These are phyloP conservation scores for Pleoardoris graminearum DNA, from an alignment of 2,329 filamentous ascomycete genomes.

Conservation along the genomic window DNA sequence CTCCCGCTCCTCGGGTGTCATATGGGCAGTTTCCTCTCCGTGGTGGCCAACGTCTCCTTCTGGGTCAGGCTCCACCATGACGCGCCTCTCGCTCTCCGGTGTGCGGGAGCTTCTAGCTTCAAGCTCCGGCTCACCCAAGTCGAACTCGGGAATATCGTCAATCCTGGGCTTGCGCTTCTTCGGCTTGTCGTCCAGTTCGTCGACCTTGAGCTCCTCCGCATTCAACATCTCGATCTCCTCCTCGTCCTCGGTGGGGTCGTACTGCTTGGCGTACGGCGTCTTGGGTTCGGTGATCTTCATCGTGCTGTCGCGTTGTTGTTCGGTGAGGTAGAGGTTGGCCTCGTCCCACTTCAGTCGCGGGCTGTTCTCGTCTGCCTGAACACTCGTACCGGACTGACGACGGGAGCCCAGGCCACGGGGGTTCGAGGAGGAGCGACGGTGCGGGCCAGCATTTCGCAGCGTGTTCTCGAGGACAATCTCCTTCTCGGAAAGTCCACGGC, in stretches of 20 bases:
- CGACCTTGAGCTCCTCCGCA: slow-evolving; percentile 69
- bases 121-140: slow-evolving; percentile 85
- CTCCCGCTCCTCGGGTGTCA: slow-evolving; percentile 72
- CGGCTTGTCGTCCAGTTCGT: slow-evolving; percentile 64
- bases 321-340: slow-evolving; percentile 93
- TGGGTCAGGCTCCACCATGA: slow-evolving; percentile 69
- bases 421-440: slow-evolving; percentile 78
- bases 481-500: slow-evolving; percentile 68
- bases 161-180: slow-evolving; percentile 51
- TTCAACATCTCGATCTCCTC: slow-evolving; percentile 70
- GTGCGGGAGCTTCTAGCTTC: slow-evolving; percentile 45
- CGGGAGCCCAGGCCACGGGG: slow-evolving; percentile 70
- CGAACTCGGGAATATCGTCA: slow-evolving; percentile 88
- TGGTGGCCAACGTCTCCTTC: slow-evolving; percentile 52
- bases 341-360: slow-evolving; percentile 97
- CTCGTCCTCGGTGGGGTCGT: slow-evolving; percentile 86
- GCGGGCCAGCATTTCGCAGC: slow-evolving; percentile 84
- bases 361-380: slow-evolving; percentile 60
- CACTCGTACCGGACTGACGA: slow-evolving; percentile 64
- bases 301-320: slow-evolving; percentile 90
- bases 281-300: slow-evolving; percentile 99
- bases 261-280: slow-evolving; percentile 91
- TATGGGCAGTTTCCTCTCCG: slow-evolving; percentile 60
- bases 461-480: slow-evolving; percentile 95
- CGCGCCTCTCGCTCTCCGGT: slow-evolving; percentile 68